phyloP scores from a whole-genome alignment of 371 early-diverging fungal genomes.

The Sporodiniella umbellata region DNA sequence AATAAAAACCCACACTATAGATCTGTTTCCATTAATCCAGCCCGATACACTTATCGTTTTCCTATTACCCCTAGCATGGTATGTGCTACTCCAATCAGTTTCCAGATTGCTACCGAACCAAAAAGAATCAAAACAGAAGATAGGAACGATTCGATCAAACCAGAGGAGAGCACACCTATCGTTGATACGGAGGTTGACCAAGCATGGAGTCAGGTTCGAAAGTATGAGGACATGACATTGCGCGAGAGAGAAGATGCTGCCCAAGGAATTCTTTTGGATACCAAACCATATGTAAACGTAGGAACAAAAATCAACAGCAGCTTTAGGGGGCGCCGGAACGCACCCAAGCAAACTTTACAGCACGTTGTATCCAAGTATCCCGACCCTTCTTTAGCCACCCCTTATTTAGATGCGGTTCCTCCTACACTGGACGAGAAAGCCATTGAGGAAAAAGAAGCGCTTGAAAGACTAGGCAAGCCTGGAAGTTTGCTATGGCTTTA shows the following conservation, averaged over 20 bases:
- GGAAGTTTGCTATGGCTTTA: constrained; percentile 22
- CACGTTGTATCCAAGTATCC: constrained; percentile 1
- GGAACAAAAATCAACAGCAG: background rate
- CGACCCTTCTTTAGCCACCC: constrained; percentile 16
- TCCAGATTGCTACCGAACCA: constrained; percentile 22
- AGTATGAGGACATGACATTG: constrained; percentile 34
- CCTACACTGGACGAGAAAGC: constrained; percentile 27
- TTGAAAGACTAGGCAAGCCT: constrained; percentile 13
- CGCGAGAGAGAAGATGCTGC: constrained; percentile 35
- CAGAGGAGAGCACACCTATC: background rate
- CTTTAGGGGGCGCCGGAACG: constrained; percentile 11
- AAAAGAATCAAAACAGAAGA: background rate
- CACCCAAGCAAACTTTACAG: background rate
- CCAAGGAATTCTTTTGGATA: constrained; percentile 11
- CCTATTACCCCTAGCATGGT: constrained; percentile 7
- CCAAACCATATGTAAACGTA: background rate
- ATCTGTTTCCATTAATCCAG: constrained; percentile 10
- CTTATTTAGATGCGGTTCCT: constrained; percentile 17
- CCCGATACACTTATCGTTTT: constrained; percentile 15
- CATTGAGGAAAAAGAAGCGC: constrained; percentile 17
- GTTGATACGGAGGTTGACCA: constrained; percentile 9
- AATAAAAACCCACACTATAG: constrained; percentile 5
- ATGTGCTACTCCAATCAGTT: background rate
- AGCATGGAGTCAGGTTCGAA: constrained; percentile 31
- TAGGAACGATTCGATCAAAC: background rate